Base-by-base conservation (phyloP, 75 land plant species). In the Cryptomeria japonica region DNA sequence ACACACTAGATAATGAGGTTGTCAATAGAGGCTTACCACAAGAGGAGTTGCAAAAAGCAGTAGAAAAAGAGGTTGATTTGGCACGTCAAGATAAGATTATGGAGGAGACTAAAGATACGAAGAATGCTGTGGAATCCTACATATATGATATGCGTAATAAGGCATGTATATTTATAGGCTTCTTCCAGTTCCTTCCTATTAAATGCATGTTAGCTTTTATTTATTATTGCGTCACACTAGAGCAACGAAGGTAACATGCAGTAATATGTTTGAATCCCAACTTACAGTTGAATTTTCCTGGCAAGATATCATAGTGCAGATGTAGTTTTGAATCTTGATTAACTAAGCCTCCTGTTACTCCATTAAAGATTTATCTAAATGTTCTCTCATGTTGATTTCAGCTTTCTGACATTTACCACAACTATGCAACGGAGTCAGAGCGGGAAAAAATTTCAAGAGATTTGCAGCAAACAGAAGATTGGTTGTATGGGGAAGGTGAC, bases 41-140 rank as follows among this genome's bases (percentile, higher is more conserved):
- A 51, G 90, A 79, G 14, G 99, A 95, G 41, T 41, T 96, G 86
- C 92, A 92, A 79, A 93, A 97, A 86, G 96, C 97, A 0, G 86
- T 92, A 11, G 96, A 98, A 85, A 94, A 95, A 83, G 99, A 98
- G 87, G 92, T 87, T 90, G 94, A 95, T 70, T 92, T 96, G 93
- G 96, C 95, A 14, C 53, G 91, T 42, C 98, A 96, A 84, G 99
- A 97, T 88, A 91, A 95, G 41, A 91, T 95, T 37, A 98, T 98
- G 99, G 99, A 98, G 89, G 97, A 96, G 90, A 98, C 99, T n/a
- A 98, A 98, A 89, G 97, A 98, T 19, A 96, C 87, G 90, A 98
- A 96, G 90, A 98, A 96, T 94, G 95, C 98, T 32, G 93, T 98
- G 49, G 99, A 98, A 88, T 92, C 99, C 0, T 96, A 98, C 88